Evolutionary conservation across 2,329 filamentous ascomycete genomes (phyloP), one percentile per base, ranked within the genome.

Genomic region (Lasiodiplodia citricola): DNA sequence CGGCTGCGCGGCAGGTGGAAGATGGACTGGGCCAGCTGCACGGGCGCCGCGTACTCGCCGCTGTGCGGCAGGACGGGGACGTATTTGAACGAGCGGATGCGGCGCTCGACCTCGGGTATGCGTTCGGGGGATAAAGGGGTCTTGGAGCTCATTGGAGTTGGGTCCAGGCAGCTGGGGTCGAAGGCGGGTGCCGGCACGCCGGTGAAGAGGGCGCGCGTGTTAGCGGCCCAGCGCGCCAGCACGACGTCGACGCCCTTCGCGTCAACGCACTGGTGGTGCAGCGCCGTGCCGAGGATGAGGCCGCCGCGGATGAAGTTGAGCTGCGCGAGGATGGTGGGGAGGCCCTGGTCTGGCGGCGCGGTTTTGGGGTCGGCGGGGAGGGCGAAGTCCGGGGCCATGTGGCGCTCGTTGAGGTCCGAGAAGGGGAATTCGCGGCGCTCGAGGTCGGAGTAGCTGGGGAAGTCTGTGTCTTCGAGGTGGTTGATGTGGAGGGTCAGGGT

Each of bases 221-320:
- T 75, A 52, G 72, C 66, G 21, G 76, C 74, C 75, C 74, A 76
- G 31, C 31, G 31, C 8, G 31, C 31, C 8, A 35, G 31, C 31
- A 35, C 31, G 31, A 35, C 31, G 55, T 77, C 73, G 47, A 72
- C 74, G n/a, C 76, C 74, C n/a, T 18, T 50, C 3, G 71, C 73
- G 21, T 76, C 70, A 18, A 62, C 71, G 57, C 70, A 68, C 14
- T 69, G 66, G 68, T 77, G 76, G 54, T 75, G 73, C 14, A 76
- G 62, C 16, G 75, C 75, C 13, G 72, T 28, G n/a, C 64, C 75
- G 14, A 78, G 55, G 35, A 77, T 70, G 14, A 77, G 50, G 23
- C 76, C 75, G 41, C 74, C 74, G 10, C 50, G 63, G 64, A 78
- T 74, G 55, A 77, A 75, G 65, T 70, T 78, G 62, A 73, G 35